Percentiles rank a stretch among this genome's conserved stretches.
Evolutionary conservation across 768 basidiomycete species (phyloP).

Genomic region (Sarcomyxa edulis): DNA sequence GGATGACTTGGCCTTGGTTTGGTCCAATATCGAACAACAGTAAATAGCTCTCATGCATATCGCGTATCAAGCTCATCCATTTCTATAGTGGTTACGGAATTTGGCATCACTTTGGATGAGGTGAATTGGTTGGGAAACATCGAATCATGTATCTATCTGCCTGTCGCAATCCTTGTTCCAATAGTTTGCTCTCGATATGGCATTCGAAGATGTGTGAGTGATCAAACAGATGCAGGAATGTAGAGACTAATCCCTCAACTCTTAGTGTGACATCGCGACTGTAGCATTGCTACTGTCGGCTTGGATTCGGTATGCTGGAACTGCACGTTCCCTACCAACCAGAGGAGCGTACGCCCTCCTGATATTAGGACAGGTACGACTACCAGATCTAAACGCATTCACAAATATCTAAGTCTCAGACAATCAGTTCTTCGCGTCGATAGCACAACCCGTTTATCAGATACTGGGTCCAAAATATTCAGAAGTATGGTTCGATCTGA

Average conservation of each 20-base stretch:
- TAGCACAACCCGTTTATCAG: slow-evolving; percentile 72
- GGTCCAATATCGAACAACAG: slow-evolving; percentile 74
- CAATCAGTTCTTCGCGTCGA: slow-evolving; percentile 56
- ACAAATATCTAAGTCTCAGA: too few species aligned
- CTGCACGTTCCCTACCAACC: slow-evolving; percentile 44
- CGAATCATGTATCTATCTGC: slow-evolving; percentile 56
- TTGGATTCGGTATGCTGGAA: slow-evolving; percentile 78
- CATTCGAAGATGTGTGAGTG: slow-evolving; percentile 44
- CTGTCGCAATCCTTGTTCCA: slow-evolving; percentile 56
- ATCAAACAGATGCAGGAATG: neutral
- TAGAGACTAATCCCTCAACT: slow-evolving; percentile 26
- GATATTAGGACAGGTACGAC: slow-evolving; percentile 61
- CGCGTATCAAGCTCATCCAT: neutral
- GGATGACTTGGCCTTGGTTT: slow-evolving; percentile 78
- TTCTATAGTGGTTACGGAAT: slow-evolving; percentile 51
- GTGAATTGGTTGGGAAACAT: slow-evolving; percentile 83
- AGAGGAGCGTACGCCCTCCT: slow-evolving; percentile 58
- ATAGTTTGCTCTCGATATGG: slow-evolving; percentile 53
- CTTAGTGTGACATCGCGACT: slow-evolving; percentile 61
- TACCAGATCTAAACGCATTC: too few species aligned
- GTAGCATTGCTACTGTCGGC: slow-evolving; percentile 51
- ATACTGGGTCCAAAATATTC: slow-evolving; percentile 78
- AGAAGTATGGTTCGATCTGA: slow-evolving; percentile 77
- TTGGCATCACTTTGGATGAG: slow-evolving; percentile 61
- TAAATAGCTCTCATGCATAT: slow-evolving; percentile 20